Conservation (phyloP, 352 stramenopile genomes). For the Globisporangium alternatum region DNA sequence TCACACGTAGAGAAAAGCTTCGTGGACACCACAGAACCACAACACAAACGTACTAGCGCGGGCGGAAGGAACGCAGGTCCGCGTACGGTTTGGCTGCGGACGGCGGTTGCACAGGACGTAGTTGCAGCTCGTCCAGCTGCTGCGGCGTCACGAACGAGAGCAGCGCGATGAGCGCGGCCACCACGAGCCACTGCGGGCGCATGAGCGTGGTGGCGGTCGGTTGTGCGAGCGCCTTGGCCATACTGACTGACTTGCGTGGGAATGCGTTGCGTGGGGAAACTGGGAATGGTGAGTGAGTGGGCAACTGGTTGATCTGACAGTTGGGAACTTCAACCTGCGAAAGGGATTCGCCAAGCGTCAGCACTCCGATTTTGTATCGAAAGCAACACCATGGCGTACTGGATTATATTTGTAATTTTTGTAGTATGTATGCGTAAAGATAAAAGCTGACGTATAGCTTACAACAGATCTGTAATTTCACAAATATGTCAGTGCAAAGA, state of each 20-base stretch:
- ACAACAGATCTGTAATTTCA: no score
- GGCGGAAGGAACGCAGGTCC: constrained; percentile 40
- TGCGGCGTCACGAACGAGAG: constrained; percentile 25
- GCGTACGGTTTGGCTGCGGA: constrained; percentile 38
- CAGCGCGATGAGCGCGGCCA: constrained; percentile 25
- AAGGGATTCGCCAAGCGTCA: no score
- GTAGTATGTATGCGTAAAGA: no score
- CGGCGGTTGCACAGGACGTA: constrained; percentile 13
- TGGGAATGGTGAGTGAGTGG: background rate
- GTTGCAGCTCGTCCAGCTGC: constrained; percentile 19
- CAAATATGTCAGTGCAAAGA: no score
- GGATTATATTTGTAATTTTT: no score
- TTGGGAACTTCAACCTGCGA: no score
- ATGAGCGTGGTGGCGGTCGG: constrained; percentile 17
- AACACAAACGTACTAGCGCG: constrained; percentile 35
- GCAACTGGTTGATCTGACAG: background rate
- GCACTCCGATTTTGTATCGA: no score
- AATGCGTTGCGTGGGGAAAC: background rate
- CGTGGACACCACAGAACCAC: background rate
- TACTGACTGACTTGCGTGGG: background rate
- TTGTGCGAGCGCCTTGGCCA: constrained; percentile 23
- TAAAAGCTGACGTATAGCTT: no score
- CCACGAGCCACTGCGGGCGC: constrained; percentile 30
- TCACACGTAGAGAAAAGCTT: background rate
- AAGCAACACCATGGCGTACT: no score